These are phyloP conservation scores for Arachis stenosperma DNA, from an alignment of 306 rosid species.

Conservation along the genomic window DNA sequence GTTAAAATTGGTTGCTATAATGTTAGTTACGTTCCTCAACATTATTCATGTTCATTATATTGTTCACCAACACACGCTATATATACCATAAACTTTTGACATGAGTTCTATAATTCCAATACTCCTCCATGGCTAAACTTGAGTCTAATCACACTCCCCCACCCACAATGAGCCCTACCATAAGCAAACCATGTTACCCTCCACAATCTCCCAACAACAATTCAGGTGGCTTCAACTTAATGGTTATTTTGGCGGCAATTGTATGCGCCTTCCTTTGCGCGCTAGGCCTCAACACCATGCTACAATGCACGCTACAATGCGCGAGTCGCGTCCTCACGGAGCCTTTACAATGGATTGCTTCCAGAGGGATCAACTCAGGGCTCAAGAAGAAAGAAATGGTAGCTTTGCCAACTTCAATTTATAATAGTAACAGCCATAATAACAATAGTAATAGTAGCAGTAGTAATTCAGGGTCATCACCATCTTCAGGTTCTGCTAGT, in stretches of 20 bases:
- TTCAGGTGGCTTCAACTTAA: slow-evolving; percentile 31
- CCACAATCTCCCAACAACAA: neutral
- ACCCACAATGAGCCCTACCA: slow-evolving; percentile 46
- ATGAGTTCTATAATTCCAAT: neutral
- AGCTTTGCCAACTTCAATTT: slow-evolving; percentile 66
- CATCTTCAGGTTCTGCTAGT: slow-evolving; percentile 17
- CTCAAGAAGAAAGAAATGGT: slow-evolving; percentile 70
- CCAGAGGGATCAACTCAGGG: slow-evolving; percentile 64
- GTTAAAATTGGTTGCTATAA: too few relatives aligned
- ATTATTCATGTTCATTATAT: too few relatives aligned
- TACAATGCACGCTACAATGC: slow-evolving; percentile 67
- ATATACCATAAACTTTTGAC: slow-evolving; percentile 13
- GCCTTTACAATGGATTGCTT: slow-evolving; percentile 56
- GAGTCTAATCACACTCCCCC: slow-evolving; percentile 5
- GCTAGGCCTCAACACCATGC: slow-evolving; percentile 73
- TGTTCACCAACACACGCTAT: neutral
- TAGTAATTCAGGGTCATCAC: slow-evolving; percentile 7
- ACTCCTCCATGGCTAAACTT: slow-evolving; percentile 46
- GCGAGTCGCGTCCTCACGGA: slow-evolving; percentile 52
- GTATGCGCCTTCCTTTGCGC: slow-evolving; percentile 70
- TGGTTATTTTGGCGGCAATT: slow-evolving; percentile 62
- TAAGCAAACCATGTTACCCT: slow-evolving; percentile 34
- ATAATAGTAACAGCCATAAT: neutral
- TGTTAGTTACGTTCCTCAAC: too few relatives aligned
- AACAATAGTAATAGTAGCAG: too few relatives aligned